Percentiles rank a stretch among this genome's conserved stretches.
phyloP scores from a whole-genome alignment of 306 rosid species.

The Begonia masoniana region DNA sequence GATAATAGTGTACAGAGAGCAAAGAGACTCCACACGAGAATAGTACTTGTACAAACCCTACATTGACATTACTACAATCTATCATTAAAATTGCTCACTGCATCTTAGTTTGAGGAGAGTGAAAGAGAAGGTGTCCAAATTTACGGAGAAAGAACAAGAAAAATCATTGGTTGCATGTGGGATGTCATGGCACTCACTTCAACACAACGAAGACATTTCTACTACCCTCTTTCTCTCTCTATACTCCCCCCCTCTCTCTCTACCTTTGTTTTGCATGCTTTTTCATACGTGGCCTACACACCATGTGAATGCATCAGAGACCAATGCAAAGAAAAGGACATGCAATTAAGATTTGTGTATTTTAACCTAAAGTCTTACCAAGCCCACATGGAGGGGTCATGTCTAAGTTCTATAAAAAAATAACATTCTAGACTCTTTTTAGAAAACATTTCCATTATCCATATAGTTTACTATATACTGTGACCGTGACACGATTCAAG shows the following conservation, averaged over 20 bases:
- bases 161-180: background rate
- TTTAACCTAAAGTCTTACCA: background rate
- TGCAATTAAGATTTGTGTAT: background rate
- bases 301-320: background rate
- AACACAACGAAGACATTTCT: background rate
- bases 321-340: background rate
- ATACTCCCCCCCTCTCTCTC: background rate
- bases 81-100: no score
- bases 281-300: background rate
- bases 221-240: background rate
- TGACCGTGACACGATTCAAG: background rate
- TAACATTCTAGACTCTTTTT: background rate
- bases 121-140: no score
- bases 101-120: no score
- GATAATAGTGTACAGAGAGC: no score
- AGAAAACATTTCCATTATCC: background rate
- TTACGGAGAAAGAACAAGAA: background rate
- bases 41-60: no score
- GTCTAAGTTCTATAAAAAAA: background rate
- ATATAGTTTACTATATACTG: background rate
- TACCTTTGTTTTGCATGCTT: background rate
- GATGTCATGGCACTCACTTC: background rate
- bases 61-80: no score
- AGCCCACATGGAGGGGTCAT: conserved; percentile 1
- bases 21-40: no score